Percentiles rank a stretch among this genome's conserved stretches.
Evolutionary conservation across 2,329 filamentous ascomycete genomes (phyloP).

Genomic region (Pseudogymnoascus sp.): DNA sequence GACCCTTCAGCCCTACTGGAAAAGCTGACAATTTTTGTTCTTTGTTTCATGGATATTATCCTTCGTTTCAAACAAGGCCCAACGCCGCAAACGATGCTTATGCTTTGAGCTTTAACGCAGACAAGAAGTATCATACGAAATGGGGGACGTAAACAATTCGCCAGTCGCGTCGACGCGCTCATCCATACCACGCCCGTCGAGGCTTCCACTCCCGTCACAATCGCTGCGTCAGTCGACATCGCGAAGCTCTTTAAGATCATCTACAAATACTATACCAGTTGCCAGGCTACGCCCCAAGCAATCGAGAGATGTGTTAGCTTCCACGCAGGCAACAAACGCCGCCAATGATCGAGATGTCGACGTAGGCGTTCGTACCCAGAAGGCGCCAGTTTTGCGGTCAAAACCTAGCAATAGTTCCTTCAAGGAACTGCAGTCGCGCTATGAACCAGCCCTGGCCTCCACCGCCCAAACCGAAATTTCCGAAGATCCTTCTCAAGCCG

Average conservation of each 20-base stretch:
- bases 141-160: slow-evolving; percentile 9
- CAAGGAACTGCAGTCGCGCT: slow-evolving; percentile 4
- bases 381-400: background rate
- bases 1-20: slow-evolving; percentile 1
- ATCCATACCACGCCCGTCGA: slow-evolving; percentile 44
- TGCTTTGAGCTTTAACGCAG: background rate
- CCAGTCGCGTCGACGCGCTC: slow-evolving; percentile 12
- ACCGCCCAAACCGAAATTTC: background rate
- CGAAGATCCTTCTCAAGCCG: background rate
- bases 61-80: background rate
- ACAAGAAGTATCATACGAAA: slow-evolving; percentile 14
- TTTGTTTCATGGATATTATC: background rate
- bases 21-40: background rate
- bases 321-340: background rate
- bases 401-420: slow-evolving; percentile 3
- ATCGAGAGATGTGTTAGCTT: background rate
- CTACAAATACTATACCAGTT: background rate
- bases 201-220: slow-evolving; percentile 39
- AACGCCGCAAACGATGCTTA: slow-evolving; percentile 6
- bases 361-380: background rate
- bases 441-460: background rate
- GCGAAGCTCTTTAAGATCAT: background rate
- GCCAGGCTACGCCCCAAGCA: background rate
- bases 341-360: background rate
- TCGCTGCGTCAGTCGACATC: background rate